A percentile compares a stretch with the other conserved stretches of the same genome.
phyloP scores from a whole-genome alignment of 2,329 filamentous ascomycete genomes.

The Botrytis elliptica region DNA sequence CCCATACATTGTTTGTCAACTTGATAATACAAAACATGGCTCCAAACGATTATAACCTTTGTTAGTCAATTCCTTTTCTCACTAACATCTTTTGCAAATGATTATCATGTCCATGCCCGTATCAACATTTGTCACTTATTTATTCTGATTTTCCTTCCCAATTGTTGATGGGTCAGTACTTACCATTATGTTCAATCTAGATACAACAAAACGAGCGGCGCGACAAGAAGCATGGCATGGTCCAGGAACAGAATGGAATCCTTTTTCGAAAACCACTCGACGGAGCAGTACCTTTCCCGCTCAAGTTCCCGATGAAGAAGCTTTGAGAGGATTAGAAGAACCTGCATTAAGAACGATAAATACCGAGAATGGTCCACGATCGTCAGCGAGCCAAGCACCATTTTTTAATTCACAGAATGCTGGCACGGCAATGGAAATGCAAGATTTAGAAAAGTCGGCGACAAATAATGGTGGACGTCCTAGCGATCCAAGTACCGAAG shows the following conservation, averaged over 20 bases:
- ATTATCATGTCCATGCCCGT: background rate
- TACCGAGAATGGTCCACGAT: slow-evolving; percentile 29
- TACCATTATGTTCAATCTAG: slow-evolving; percentile 29
- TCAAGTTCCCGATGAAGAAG: slow-evolving; percentile 21
- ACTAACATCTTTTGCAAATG: background rate
- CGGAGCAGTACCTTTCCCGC: slow-evolving; percentile 25
- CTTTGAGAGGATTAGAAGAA: slow-evolving; percentile 10
- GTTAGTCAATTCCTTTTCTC: slow-evolving; percentile 5
- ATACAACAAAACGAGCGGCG: slow-evolving; percentile 34
- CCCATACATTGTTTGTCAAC: background rate
- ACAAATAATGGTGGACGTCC: slow-evolving; percentile 15
- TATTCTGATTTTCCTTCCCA: background rate
- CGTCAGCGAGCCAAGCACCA: slow-evolving; percentile 20
- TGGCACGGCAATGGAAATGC: slow-evolving; percentile 25
- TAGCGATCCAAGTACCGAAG: slow-evolving; percentile 27
- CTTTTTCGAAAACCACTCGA: slow-evolving; percentile 33
- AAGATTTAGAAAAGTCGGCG: slow-evolving; percentile 16
- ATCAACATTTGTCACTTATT: background rate
- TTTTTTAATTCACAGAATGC: background rate
- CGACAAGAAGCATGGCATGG: slow-evolving; percentile 38
- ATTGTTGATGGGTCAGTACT: background rate
- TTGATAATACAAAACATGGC: slow-evolving; percentile 5
- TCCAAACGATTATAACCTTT: slow-evolving; percentile 7
- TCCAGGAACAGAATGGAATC: slow-evolving; percentile 32
- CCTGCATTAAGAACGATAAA: slow-evolving; percentile 24